Conservation (phyloP, 176 grass and related monocot species). For the Puya raimondii region DNA sequence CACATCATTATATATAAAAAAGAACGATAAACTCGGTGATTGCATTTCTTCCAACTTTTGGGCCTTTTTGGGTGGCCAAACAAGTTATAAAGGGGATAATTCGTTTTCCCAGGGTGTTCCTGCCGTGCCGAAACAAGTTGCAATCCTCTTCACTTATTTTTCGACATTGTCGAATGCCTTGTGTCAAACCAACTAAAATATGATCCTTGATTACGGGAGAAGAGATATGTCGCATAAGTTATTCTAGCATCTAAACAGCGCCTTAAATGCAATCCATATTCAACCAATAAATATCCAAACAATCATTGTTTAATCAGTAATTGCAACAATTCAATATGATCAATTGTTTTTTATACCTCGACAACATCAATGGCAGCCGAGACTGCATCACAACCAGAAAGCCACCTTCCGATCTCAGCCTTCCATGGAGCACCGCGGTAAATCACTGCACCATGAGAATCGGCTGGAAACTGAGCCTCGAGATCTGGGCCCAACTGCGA, state of each 20-base stretch:
- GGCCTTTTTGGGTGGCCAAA: not conserved
- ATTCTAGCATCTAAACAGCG: not conserved
- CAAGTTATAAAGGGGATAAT: not conserved
- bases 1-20: not conserved
- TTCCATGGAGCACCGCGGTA: conserved; percentile 71
- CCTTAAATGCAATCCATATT: too few relatives aligned
- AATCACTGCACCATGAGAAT: conserved; percentile 30
- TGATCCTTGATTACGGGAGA: too few relatives aligned
- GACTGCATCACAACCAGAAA: conserved; percentile 41
- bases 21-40: not conserved
- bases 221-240: not conserved
- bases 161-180: too few relatives aligned
- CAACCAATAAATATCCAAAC: too few relatives aligned
- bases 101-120: too few relatives aligned
- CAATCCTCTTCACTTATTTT: too few relatives aligned
- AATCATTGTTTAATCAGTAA: too few relatives aligned
- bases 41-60: not conserved
- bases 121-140: too few relatives aligned
- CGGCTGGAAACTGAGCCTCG: conserved; percentile 30
- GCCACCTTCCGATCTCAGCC: conserved; percentile 62
- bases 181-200: too few relatives aligned
- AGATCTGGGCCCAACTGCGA: conserved; percentile 31
- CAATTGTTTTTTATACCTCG: conserved; percentile 29
- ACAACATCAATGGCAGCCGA: conserved; percentile 35
- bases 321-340: too few relatives aligned